A percentile compares a stretch with the other conserved stretches of the same genome.
These are phyloP conservation scores for Inosperma sp. DNA, from an alignment of 768 basidiomycete species.

Conservation along the genomic window DNA sequence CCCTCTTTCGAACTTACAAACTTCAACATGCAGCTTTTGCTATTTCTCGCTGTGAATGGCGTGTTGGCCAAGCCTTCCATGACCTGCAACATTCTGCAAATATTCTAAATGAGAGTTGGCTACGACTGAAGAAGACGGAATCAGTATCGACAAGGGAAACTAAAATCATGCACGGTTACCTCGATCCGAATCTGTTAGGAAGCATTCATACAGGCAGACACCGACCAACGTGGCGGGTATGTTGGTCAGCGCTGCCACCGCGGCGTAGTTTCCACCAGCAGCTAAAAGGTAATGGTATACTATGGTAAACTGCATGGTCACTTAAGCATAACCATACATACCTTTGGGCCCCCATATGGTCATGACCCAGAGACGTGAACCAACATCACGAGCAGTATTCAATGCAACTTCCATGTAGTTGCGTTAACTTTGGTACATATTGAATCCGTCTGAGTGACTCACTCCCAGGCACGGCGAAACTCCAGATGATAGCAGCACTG, in stretches of 20 bases:
- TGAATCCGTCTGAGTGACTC: conserved; percentile 16
- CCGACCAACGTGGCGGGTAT: conserved; percentile 60
- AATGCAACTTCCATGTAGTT: conserved; percentile 43
- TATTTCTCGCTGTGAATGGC: conserved; percentile 11
- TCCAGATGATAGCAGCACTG: conserved; percentile 58
- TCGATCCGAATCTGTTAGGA: conserved; percentile 56
- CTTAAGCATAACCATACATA: conserved; percentile 14
- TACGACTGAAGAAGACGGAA: conserved; percentile 19
- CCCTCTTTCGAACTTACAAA: too few relatives aligned
- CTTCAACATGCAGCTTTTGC: conserved; percentile 15
- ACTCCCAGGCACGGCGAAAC: conserved; percentile 50
- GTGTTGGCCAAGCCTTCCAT: conserved; percentile 18
- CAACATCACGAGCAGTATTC: conserved; percentile 67
- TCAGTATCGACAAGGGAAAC: neutral
- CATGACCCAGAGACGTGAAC: conserved; percentile 56
- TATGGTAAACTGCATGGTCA: neutral
- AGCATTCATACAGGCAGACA: conserved; percentile 48
- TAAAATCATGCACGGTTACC: conserved; percentile 33
- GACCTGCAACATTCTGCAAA: conserved; percentile 19
- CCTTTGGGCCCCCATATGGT: conserved; percentile 54
- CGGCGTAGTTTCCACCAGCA: conserved; percentile 52
- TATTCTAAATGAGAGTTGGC: conserved; percentile 19
- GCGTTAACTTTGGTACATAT: neutral
- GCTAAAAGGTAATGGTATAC: conserved; percentile 37
- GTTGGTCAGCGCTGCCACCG: conserved; percentile 60